Conservation (phyloP, 768 basidiomycete genomes). For the Lepiota brunneoincarnata region DNA sequence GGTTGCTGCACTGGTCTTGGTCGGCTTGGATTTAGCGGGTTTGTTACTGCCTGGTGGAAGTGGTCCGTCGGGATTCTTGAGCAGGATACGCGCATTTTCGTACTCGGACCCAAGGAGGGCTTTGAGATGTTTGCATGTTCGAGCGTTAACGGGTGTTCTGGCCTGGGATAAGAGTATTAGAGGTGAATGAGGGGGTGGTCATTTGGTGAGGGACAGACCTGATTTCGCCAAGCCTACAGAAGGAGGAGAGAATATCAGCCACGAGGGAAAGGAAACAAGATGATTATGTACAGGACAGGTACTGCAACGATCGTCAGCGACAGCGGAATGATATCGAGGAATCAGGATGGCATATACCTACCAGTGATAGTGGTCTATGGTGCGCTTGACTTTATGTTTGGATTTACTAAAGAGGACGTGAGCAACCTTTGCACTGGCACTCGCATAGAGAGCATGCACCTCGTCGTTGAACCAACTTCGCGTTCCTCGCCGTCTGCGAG, state of each 20-base stretch:
- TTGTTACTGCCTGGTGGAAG: conserved; percentile 12
- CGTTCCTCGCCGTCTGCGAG: conserved; percentile 46
- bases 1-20: conserved; percentile 9
- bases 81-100: conserved; percentile 40
- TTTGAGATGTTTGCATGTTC: conserved; percentile 48
- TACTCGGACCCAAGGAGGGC: conserved; percentile 44
- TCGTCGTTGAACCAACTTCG: conserved; percentile 40
- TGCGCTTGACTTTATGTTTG: conserved; percentile 41
- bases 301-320: conserved; percentile 14
- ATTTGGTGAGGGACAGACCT: conserved; percentile 18
- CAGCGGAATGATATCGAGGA: not conserved
- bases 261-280: not conserved
- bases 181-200: not conserved
- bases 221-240: conserved; percentile 26
- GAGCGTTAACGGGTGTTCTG: conserved; percentile 41
- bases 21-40: no score
- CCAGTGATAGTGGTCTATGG: conserved; percentile 40
- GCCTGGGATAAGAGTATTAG: conserved; percentile 15
- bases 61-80: conserved; percentile 38
- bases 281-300: conserved; percentile 25
- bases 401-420: conserved; percentile 30
- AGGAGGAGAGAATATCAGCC: not conserved
- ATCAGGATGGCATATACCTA: conserved; percentile 11
- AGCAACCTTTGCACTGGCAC: conserved; percentile 2
- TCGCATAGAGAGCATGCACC: conserved; percentile 20